Base-by-base conservation (phyloP, 768 basidiomycete species). In the Aureoboletus auriporus region DNA sequence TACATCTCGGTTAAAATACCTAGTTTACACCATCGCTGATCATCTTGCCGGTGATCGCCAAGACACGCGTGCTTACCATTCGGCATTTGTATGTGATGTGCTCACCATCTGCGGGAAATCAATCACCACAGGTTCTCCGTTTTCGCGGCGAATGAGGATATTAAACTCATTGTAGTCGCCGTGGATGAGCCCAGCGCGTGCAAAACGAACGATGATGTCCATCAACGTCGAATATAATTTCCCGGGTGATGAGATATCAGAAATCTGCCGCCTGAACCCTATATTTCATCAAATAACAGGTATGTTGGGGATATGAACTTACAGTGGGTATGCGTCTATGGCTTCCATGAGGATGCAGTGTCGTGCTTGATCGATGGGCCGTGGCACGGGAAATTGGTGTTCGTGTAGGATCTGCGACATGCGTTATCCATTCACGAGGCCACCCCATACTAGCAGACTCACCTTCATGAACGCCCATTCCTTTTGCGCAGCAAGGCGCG, bases 61-160 rank as follows among this genome's bases (percentile, higher is more conserved):
- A 46, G 49, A 42, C 37, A 50, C 39, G 41, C 33, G 42, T 2
- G 31, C 83, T 67, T 57, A 93, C 92, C 88, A 96, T 72, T 98
- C 96, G 6, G 96, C 96, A 65, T 99, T 96, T 59, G 83, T 82
- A 56, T 99, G 96, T 40, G 93, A 89, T 26, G 90, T 94, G 74
- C 89, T 92, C 68, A 98, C 92, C 95, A 98, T 97, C 72, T 99
- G 96, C 8, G 96, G 96, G 66, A 99, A 99, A 72, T 99, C 96
- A 59, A 99, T 99, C 37, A 99, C 82, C 44, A 97, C 70, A 7
- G 94, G 89, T 58, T 91, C 83, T 10, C 79, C 79, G 39, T 69
- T 73, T 45, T 84, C 84, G 39, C 89, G 80, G 33, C 80, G 79
- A 58, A 99, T 93, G 52, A 99, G 82, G 56, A 99, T 93, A 67